These are phyloP conservation scores for Fusarium keratoplasticum DNA, from an alignment of 2,329 filamentous ascomycete genomes.

Conservation along the genomic window DNA sequence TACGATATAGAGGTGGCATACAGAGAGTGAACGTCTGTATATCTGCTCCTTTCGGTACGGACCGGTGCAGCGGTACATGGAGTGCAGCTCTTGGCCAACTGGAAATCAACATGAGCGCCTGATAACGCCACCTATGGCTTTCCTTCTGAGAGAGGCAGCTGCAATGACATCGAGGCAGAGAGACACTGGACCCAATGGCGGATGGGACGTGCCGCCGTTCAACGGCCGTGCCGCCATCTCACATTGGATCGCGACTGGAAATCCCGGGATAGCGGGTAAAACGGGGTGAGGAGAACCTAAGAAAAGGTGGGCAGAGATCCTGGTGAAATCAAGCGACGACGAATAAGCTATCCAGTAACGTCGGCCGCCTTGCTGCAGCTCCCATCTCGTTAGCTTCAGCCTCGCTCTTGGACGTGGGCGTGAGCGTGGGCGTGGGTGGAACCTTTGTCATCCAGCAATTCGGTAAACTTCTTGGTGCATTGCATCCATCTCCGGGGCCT, in stretches of 20 bases:
- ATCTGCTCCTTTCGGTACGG: not conserved
- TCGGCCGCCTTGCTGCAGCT: constrained; percentile 38
- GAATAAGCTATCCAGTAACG: constrained; percentile 30
- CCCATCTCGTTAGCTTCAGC: constrained; percentile 25
- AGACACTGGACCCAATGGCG: not conserved
- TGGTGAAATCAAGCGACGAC: constrained; percentile 7
- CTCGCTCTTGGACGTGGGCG: constrained; percentile 16
- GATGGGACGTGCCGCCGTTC: not conserved
- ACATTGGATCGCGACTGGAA: not conserved
- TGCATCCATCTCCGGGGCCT: not conserved
- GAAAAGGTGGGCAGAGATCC: not conserved
- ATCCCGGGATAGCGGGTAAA: constrained; percentile 25
- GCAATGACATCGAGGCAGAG: not conserved
- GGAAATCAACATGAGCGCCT: not conserved
- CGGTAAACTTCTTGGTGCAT: not conserved
- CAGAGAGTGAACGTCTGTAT: not conserved
- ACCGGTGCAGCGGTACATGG: not conserved
- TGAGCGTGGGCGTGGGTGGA: constrained; percentile 21
- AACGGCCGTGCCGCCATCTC: constrained; percentile 7
- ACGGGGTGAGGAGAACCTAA: not conserved
- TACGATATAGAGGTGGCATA: not conserved
- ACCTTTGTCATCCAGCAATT: constrained; percentile 23
- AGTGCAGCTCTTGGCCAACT: not conserved
- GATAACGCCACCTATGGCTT: not conserved
- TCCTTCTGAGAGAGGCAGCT: not conserved